Percentiles rank a stretch among this genome's conserved stretches.
These are phyloP conservation scores for Berberis vulgaris DNA, from an alignment of 164 flowering plant genomes.

Conservation along the genomic window DNA sequence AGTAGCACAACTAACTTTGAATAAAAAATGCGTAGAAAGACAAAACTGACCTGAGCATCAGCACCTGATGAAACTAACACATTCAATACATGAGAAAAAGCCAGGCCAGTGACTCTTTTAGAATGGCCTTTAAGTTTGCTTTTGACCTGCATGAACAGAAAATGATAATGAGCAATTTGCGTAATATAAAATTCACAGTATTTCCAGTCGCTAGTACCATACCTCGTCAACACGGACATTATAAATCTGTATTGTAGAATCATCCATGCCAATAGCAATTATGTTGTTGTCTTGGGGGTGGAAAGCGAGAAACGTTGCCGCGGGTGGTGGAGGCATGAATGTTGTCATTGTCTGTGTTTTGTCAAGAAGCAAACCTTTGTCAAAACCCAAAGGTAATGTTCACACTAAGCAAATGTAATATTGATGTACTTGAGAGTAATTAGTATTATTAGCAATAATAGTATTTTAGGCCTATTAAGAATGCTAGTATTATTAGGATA, in stretches of 20 bases:
- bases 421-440: too few species aligned
- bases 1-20: too few species aligned
- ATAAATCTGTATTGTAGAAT: too few species aligned
- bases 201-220: slow-evolving; percentile 31
- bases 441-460: too few species aligned
- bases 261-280: slow-evolving; percentile 68
- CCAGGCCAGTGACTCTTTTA: slow-evolving; percentile 51
- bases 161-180: slow-evolving; percentile 1
- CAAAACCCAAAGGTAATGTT: background rate
- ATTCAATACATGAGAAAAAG: slow-evolving; percentile 35
- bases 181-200: too few species aligned
- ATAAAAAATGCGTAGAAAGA: too few species aligned
- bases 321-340: slow-evolving; percentile 83
- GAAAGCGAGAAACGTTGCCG: slow-evolving; percentile 47
- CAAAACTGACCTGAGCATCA: slow-evolving; percentile 29
- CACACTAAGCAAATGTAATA: background rate
- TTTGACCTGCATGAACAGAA: slow-evolving; percentile 33
- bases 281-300: slow-evolving; percentile 92
- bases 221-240: too few species aligned
- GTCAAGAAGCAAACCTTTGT: slow-evolving; percentile 7
- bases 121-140: slow-evolving; percentile 19
- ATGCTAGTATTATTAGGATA: too few species aligned
- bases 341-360: slow-evolving; percentile 80
- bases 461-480: too few species aligned
- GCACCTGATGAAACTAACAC: slow-evolving; percentile 31